Evolutionary conservation across 2,329 filamentous ascomycete genomes (phyloP).

Genomic region (Curvularia verruculosa): DNA sequence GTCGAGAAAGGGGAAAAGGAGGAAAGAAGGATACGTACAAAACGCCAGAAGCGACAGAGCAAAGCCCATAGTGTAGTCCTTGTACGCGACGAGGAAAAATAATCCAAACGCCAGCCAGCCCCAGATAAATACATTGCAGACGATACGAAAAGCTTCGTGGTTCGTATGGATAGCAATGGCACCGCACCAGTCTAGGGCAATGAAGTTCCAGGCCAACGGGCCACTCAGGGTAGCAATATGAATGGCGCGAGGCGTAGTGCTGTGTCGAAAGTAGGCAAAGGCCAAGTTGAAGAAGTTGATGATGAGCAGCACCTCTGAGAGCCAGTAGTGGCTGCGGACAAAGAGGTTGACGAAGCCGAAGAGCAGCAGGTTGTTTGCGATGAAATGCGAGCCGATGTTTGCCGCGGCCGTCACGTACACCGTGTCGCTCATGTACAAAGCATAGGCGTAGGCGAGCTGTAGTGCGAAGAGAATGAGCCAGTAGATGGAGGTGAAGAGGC

Average conservation of each 20-base stretch:
- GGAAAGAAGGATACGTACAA: conserved; percentile 54
- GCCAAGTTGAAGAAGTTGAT: conserved; percentile 83
- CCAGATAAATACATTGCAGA: conserved; percentile 90
- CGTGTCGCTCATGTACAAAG: conserved; percentile 73
- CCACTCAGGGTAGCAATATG: conserved; percentile 77
- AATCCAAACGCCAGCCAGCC: conserved; percentile 75
- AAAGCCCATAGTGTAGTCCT: conserved; percentile 80
- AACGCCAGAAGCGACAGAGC: conserved; percentile 74
- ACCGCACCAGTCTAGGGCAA: conserved; percentile 87
- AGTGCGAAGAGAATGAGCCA: conserved; percentile 78
- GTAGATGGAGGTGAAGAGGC: conserved; percentile 70
- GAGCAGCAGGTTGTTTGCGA: conserved; percentile 82
- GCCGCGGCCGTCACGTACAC: conserved; percentile 71
- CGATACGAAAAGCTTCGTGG: conserved; percentile 72
- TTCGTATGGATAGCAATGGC: conserved; percentile 76
- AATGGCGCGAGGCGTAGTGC: conserved; percentile 72
- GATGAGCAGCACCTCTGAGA: conserved; percentile 76
- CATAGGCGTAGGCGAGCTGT: conserved; percentile 75
- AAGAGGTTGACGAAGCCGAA: conserved; percentile 85
- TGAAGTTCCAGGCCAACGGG: conserved; percentile 84
- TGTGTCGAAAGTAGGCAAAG: conserved; percentile 80
- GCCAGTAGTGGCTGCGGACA: conserved; percentile 74
- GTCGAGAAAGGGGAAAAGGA: background rate
- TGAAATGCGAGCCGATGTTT: conserved; percentile 82
- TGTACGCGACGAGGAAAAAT: conserved; percentile 76